Percentiles rank a stretch among this genome's conserved stretches.
These are phyloP conservation scores for Bipolaris cookei DNA, from an alignment of 2,329 filamentous ascomycete species.

Conservation along the genomic window DNA sequence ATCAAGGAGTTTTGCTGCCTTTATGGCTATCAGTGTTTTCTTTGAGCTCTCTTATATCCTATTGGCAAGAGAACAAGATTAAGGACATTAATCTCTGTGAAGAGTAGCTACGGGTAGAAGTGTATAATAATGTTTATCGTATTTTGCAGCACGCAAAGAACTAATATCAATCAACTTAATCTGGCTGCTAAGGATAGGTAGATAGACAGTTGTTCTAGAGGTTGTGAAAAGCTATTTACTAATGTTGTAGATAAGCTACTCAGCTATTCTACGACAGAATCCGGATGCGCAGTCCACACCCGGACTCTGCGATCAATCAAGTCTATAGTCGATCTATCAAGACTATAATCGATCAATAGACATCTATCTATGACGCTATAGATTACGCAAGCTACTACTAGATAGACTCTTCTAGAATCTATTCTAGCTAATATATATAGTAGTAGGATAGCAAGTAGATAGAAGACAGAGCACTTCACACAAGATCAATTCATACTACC, in stretches of 20 bases:
- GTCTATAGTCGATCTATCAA: no score
- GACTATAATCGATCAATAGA: no score
- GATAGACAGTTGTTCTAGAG: slow-evolving; percentile 2
- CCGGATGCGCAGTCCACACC: no score
- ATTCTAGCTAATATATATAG: no score
- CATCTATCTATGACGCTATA: no score
- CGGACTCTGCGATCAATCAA: no score
- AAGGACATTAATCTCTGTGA: slow-evolving; percentile 1
- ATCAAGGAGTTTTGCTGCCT: slow-evolving; percentile 6
- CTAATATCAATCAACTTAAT: not conserved
- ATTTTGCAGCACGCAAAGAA: slow-evolving; percentile 3
- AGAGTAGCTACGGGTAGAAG: slow-evolving; percentile 8
- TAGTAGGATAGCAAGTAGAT: no score
- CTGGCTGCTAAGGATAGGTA: slow-evolving; percentile 4
- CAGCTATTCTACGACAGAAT: no score
- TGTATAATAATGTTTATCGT: slow-evolving; percentile 5
- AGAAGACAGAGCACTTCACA: no score
- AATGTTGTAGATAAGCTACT: slow-evolving; percentile 5
- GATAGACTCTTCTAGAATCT: no score
- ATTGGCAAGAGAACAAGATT: slow-evolving; percentile 5
- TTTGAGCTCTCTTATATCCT: slow-evolving; percentile 1
- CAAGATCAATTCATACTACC: no score
- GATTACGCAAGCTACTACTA: no score
- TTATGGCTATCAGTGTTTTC: slow-evolving; percentile 2
- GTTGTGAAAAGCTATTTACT: slow-evolving; percentile 5